These are phyloP conservation scores for Metahyphopichia silvanorum DNA, from an alignment of 805 yeast species.

Conservation along the genomic window DNA sequence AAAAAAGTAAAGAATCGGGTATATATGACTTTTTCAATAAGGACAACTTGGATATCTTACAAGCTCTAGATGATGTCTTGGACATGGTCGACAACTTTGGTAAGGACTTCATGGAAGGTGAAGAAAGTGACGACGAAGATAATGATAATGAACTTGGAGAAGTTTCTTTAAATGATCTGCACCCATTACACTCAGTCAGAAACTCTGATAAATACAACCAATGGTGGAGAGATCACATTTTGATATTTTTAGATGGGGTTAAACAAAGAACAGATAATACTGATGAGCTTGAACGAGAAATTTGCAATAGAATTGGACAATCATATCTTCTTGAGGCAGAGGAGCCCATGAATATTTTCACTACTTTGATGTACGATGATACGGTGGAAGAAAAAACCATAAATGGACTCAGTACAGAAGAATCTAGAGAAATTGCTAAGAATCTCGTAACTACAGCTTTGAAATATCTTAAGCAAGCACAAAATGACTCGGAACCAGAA, in stretches of 20 bases:
- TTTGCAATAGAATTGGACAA: slow-evolving; percentile 57
- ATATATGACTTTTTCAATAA: slow-evolving; percentile 31
- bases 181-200: slow-evolving; percentile 51
- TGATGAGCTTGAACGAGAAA: slow-evolving; percentile 28
- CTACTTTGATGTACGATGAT: slow-evolving; percentile 57
- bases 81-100: slow-evolving; percentile 71
- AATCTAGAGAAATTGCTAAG: slow-evolving; percentile 51
- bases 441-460: slow-evolving; percentile 52
- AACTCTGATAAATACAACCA: slow-evolving; percentile 43
- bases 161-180: slow-evolving; percentile 43
- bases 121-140: slow-evolving; percentile 12
- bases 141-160: slow-evolving; percentile 27
- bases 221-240: slow-evolving; percentile 54
- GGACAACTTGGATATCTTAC: slow-evolving; percentile 50
- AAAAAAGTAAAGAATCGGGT: slow-evolving; percentile 17
- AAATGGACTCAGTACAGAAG: slow-evolving; percentile 31
- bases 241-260: slow-evolving; percentile 28
- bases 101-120: slow-evolving; percentile 38
- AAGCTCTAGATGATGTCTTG: slow-evolving; percentile 61
- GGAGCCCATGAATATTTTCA: slow-evolving; percentile 51
- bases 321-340: slow-evolving; percentile 65
- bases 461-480: slow-evolving; percentile 52
- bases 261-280: slow-evolving; percentile 8
- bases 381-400: slow-evolving; percentile 29
- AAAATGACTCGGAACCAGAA: slow-evolving; percentile 71